A percentile compares a stretch with the other conserved stretches of the same genome.
Evolutionary conservation across 805 yeast genomes (phyloP).

Genomic region (Saturnispora gosingensis): DNA sequence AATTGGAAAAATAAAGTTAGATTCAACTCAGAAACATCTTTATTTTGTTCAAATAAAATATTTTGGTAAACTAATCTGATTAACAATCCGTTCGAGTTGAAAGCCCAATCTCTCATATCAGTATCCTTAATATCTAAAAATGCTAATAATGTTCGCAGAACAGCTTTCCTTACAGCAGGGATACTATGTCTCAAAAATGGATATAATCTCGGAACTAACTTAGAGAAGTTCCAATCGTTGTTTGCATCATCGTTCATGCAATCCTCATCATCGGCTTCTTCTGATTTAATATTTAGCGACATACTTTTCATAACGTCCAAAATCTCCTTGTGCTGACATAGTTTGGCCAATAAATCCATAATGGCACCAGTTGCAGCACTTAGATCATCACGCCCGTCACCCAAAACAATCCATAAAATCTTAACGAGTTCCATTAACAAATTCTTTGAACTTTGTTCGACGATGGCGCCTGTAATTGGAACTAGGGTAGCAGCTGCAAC

Average conservation of each 20-base stretch:
- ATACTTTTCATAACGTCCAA: conserved; percentile 58
- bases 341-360: conserved; percentile 83
- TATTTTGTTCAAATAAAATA: conserved; percentile 79
- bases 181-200: conserved; percentile 94
- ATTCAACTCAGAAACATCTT: conserved; percentile 57
- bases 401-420: conserved; percentile 86
- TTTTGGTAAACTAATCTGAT: conserved; percentile 79
- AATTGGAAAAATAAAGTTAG: conserved; percentile 49
- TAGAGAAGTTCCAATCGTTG: conserved; percentile 42
- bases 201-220: conserved; percentile 79
- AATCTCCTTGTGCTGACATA: conserved; percentile 76
- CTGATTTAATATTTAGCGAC: conserved; percentile 30
- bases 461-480: conserved; percentile 53
- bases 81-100: conserved; percentile 43
- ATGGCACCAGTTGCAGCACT: conserved; percentile 94
- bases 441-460: conserved; percentile 28
- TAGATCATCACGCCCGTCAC: conserved; percentile 80
- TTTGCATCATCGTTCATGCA: conserved; percentile 18
- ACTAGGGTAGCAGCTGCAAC: conserved; percentile 89
- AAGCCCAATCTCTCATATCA: conserved; percentile 54
- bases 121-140: conserved; percentile 49
- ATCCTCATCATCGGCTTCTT: conserved; percentile 29
- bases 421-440: conserved; percentile 41
- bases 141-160: conserved; percentile 67
- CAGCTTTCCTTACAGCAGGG: conserved; percentile 82